Evolutionary conservation across 768 basidiomycete species (phyloP).

Genomic region (Mycena rebaudengoi): DNA sequence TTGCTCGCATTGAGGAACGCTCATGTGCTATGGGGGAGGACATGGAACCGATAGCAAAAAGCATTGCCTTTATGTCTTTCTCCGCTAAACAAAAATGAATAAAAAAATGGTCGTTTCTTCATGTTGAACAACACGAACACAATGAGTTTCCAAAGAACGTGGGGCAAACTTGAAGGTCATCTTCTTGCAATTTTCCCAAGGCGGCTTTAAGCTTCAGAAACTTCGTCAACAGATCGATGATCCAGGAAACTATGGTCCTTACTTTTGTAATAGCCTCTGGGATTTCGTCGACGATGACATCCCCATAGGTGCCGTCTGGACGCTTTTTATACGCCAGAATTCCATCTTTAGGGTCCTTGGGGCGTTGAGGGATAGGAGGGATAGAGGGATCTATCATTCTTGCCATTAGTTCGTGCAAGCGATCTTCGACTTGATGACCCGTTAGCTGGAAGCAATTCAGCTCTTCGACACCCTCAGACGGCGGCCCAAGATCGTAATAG

Average conservation of each 20-base stretch:
- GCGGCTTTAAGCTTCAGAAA: too few species aligned
- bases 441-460: not conserved
- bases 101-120: not conserved
- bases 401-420: too few species aligned
- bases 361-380: too few species aligned
- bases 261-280: not conserved
- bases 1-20: not conserved
- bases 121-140: not conserved
- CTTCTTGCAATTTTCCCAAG: not conserved
- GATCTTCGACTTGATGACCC: not conserved
- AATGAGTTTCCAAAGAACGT: not conserved
- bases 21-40: not conserved
- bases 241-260: too few species aligned
- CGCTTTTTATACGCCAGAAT: not conserved
- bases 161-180: not conserved
- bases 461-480: not conserved
- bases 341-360: too few species aligned
- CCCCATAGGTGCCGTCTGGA: not conserved
- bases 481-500: constrained; percentile 5
- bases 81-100: not conserved
- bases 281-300: not conserved
- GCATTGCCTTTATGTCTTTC: not conserved
- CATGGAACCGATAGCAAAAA: not conserved
- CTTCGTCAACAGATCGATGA: too few species aligned
- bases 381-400: not conserved